phyloP scores from a whole-genome alignment of 139 green algal species.

The Volvox africanus region DNA sequence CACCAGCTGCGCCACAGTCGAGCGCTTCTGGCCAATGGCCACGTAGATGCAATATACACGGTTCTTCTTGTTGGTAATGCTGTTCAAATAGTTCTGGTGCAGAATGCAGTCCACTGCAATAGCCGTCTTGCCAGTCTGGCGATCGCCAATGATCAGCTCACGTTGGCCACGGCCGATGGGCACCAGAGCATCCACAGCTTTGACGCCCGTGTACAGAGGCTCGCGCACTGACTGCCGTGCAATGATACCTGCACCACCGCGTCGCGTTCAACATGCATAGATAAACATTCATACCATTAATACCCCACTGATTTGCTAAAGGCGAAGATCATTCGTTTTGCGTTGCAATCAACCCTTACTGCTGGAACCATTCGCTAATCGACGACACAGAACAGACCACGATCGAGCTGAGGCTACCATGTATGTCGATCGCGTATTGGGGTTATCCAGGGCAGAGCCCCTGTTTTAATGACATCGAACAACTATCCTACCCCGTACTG shows the following conservation, averaged over 20 bases:
- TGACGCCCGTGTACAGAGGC: conserved; percentile 80
- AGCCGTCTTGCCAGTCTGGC: conserved; percentile 94
- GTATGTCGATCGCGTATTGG: too few species aligned
- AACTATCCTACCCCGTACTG: too few species aligned
- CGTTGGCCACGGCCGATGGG: conserved; percentile 92
- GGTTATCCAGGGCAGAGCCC: too few species aligned
- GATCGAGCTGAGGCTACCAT: too few species aligned
- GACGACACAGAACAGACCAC: too few species aligned
- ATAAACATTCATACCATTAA: too few species aligned
- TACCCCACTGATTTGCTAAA: too few species aligned
- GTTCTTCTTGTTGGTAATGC: conserved; percentile 63
- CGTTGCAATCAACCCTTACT: too few species aligned
- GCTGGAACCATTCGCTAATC: too few species aligned
- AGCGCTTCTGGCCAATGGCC: conserved; percentile 90
- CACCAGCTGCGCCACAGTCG: conserved; percentile 88
- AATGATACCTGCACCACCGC: conserved; percentile 69
- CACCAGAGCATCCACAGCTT: conserved; percentile 87
- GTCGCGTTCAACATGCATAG: too few species aligned
- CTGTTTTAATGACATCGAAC: too few species aligned
- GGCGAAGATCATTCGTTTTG: too few species aligned
- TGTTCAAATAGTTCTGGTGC: conserved; percentile 68
- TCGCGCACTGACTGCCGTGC: conserved; percentile 71
- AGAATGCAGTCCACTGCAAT: conserved; percentile 92
- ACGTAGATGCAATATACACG: conserved; percentile 94
- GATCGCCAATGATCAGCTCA: conserved; percentile 94